Percentiles rank a stretch among this genome's conserved stretches.
These are phyloP conservation scores for Trichoderma gamsii DNA, from an alignment of 495 filamentous ascomycete species.

Conservation along the genomic window DNA sequence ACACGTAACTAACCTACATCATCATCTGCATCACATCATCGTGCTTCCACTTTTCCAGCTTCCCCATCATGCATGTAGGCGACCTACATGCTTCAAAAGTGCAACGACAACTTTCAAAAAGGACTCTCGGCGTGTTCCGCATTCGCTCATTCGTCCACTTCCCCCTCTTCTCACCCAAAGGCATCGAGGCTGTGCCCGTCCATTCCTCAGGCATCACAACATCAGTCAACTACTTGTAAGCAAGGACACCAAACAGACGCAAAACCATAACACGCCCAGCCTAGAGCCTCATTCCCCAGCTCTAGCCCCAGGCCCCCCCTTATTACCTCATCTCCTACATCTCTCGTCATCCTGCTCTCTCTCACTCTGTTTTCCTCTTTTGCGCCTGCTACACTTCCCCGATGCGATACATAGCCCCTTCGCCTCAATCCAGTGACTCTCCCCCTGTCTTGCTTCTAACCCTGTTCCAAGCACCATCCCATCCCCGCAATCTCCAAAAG, in stretches of 20 bases:
- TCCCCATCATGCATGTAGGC: background rate
- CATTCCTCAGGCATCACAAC: background rate
- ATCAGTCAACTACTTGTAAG: background rate
- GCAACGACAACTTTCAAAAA: background rate
- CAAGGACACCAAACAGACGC: background rate
- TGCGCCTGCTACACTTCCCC: background rate
- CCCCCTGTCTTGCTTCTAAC: background rate
- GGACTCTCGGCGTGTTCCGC: background rate
- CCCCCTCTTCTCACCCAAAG: background rate
- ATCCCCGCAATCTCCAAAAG: constrained; percentile 10
- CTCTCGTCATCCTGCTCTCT: background rate
- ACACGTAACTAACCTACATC: background rate
- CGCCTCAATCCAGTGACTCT: background rate
- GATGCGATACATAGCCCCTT: background rate
- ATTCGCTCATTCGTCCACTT: background rate
- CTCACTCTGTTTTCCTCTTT: background rate
- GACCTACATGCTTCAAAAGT: background rate
- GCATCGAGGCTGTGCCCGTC: background rate
- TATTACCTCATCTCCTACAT: background rate
- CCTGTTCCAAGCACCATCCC: background rate
- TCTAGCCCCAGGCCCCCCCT: background rate
- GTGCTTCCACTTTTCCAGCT: background rate
- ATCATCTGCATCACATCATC: background rate
- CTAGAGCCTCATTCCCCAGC: background rate
- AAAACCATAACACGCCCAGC: background rate